A percentile compares a stretch with the other conserved stretches of the same genome.
Conservation (phyloP, 2,329 filamentous ascomycete genomes). For the Elsinoe batatas region DNA sequence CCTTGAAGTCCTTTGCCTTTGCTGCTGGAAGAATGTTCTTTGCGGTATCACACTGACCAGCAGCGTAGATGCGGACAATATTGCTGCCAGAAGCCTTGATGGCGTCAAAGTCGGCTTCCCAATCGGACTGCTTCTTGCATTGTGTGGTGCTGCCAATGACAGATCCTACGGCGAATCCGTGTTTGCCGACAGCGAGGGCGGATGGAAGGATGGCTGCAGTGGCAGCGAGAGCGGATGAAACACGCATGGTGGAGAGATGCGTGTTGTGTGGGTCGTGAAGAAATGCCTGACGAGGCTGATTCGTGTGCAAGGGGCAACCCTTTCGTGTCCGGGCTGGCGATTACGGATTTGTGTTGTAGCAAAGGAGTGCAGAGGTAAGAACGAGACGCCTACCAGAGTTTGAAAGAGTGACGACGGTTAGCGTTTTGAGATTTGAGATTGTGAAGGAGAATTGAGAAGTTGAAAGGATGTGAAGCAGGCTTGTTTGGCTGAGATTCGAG, state of each 20-base stretch:
- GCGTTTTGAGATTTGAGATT: conserved; percentile 5
- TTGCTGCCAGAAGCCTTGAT: conserved; percentile 44
- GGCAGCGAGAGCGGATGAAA: conserved; percentile 18
- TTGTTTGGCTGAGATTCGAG: neutral
- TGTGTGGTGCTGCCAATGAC: conserved; percentile 9
- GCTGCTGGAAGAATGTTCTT: conserved; percentile 56
- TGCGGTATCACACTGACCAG: conserved; percentile 56
- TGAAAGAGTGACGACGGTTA: conserved; percentile 13
- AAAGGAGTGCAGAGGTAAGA: neutral
- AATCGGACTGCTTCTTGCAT: conserved; percentile 56
- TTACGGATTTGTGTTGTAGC: neutral
- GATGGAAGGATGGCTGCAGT: conserved; percentile 21
- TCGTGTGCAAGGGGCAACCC: neutral
- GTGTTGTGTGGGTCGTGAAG: conserved; percentile 2
- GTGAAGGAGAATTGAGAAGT: conserved; percentile 2
- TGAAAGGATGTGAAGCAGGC: conserved; percentile 6
- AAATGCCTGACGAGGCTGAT: conserved; percentile 6
- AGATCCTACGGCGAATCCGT: conserved; percentile 59
- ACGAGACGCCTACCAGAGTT: neutral
- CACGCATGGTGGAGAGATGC: conserved; percentile 11
- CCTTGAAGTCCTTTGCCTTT: conserved; percentile 53
- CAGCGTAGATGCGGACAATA: conserved; percentile 57
- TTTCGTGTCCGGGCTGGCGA: neutral
- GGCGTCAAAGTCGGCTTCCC: conserved; percentile 54
- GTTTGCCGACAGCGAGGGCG: conserved; percentile 34